A percentile compares a stretch with the other conserved stretches of the same genome.
Conservation (phyloP, 2,329 filamentous ascomycete species). For the Chrysosporium queenslandicum region DNA sequence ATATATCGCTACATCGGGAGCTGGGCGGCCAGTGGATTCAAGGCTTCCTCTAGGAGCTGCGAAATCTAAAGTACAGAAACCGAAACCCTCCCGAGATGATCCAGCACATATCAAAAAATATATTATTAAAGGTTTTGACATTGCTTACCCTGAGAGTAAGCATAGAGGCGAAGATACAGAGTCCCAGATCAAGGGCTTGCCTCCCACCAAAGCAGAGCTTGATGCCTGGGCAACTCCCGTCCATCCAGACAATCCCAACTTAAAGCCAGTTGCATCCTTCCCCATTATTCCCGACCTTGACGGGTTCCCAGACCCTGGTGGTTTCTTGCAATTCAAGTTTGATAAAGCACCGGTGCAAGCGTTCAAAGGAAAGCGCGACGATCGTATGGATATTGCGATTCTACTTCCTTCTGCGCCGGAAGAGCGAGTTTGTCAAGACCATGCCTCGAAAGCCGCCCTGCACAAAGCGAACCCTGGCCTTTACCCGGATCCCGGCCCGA, state of each 20-base stretch:
- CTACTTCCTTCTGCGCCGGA: conserved; percentile 45
- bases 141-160: conserved; percentile 52
- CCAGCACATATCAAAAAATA: conserved; percentile 52
- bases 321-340: conserved; percentile 53
- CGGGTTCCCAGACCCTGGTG: conserved; percentile 49
- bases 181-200: conserved; percentile 45
- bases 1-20: conserved; percentile 55
- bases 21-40: conserved; percentile 27
- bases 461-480: conserved; percentile 42
- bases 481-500: conserved; percentile 43
- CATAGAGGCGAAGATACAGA: conserved; percentile 48
- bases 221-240: conserved; percentile 52
- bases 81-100: conserved; percentile 42
- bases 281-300: conserved; percentile 53
- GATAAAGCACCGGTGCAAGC: conserved; percentile 47
- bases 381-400: conserved; percentile 50
- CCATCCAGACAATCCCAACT: conserved; percentile 48
- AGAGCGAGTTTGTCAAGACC: conserved; percentile 40
- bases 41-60: conserved; percentile 19
- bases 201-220: conserved; percentile 44
- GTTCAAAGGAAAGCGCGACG: conserved; percentile 43
- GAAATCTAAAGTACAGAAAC: conserved; percentile 25
- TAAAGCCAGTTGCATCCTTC: conserved; percentile 51
- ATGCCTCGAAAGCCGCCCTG: conserved; percentile 40
- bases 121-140: conserved; percentile 54